Evolutionary conservation across 2,329 filamentous ascomycete genomes (phyloP), one percentile per base, ranked within the genome.

Genomic region (Botrytis galanthina): DNA sequence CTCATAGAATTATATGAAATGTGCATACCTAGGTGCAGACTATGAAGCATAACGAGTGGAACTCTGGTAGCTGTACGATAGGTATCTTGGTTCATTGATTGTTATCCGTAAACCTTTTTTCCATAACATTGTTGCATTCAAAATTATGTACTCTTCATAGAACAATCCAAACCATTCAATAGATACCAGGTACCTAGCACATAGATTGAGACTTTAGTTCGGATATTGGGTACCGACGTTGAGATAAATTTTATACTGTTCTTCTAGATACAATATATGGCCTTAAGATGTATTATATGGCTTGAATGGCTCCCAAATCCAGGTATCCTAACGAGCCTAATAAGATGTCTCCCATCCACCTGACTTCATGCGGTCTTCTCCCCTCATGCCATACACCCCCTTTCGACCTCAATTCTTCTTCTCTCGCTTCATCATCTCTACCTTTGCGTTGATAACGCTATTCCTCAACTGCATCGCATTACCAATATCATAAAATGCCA

Each of bases 401-500:
- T n/a, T n/a, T 39, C n/a, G 1, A 22, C 20, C 39, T 69, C 39
- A 73, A 32, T 72, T 71, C 60, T 71, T 72, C 61, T 73, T 75
- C 63, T n/a, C 71, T 78, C 29, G 63, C 48, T 79, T 74, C n/a
- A 79, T 78, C 26, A 74, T 75, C 26, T 77, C 77, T 66, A 67
- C 46, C 22, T 39, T 66, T n/a, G 60, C 48, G 6, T 70, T 67
- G 22, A 79, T 74, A 57, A 79, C 73, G 5, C 74, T 76, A 35
- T 79, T 80, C 64, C 84, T 78, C n/a, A 83, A 82, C 72, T 80
- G 81, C 76, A 90, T 87, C 0, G 89, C 88, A 71, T 85, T 82
- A 14, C 84, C 83, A 70, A 91, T 89, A 75, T 91, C 88, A 32
- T 79, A 76, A 59, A 85, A 84, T 2, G 86, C 84, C 73, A 89